Base-by-base conservation (phyloP, 768 basidiomycete genomes). In the Kwoniella shandongensis region DNA sequence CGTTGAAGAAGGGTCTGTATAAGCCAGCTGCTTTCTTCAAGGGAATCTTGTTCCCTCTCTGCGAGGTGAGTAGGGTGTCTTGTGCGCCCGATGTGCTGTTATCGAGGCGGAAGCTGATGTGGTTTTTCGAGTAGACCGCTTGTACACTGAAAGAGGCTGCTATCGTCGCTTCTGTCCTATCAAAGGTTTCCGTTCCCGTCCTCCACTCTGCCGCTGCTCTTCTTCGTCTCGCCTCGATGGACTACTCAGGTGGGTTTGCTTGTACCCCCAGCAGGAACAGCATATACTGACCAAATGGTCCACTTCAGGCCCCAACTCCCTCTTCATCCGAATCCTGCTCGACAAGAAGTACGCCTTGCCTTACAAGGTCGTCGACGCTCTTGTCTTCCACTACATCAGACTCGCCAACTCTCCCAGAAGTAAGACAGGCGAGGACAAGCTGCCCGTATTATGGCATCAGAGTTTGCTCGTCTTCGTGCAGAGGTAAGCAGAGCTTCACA, bases 371-470 rank as follows among this genome's bases (percentile, higher is more conserved):
- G 85, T 99, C 51, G 96, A 99, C 73, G 88, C 90, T 2, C 84
- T 99, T 56, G 93, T 97, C 12, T 94, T 96, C 81, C 96, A 99
- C 79, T 99, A 96, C 75, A 91, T 98, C 69, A 87, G 92, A 23
- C 85, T 98, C 40, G 91, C 92, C 23, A 94, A 96, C 75, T 86
- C 86, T 13, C 88, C 72, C 41, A 48, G 85, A 84, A 42, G 84
- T 45, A 87, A 85, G 23, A 88, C 89, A 46, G 77, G 73, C 0
- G 79, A 84, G 1, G 86, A 88, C 44, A 86, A 86, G 73, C 81
- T 98, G 27, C 94, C 96, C n/a, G 96, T 98, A 12, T 81, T 99
- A 11, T 99, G 96, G 96, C 91, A 99, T 75, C 96, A 99, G 78
- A 90, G 89, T 75, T 81, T 99, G 51, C 82, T 99, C 22, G 90